Evolutionary conservation across 257 asterid genomes (phyloP).

Genomic region (Penstemon eatonii): DNA sequence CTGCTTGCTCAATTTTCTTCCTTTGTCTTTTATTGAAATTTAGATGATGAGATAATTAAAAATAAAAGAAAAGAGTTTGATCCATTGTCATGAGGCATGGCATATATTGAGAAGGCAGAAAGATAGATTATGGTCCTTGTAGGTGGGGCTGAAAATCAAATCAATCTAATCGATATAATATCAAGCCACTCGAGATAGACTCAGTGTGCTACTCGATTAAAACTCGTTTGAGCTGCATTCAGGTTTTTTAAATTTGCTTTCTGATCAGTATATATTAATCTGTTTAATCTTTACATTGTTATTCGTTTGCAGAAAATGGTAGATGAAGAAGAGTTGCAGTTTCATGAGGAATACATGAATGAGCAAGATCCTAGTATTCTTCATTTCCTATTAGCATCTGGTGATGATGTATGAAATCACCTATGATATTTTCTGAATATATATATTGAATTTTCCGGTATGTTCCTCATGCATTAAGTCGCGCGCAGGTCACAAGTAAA

Average conservation of each 20-base stretch:
- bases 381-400: conserved; percentile 92
- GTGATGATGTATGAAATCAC: conserved; percentile 73
- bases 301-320: conserved; percentile 77
- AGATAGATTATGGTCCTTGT: not conserved
- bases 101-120: not conserved
- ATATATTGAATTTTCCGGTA: conserved; percentile 26
- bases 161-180: too few relatives aligned
- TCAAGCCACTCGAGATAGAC: too few relatives aligned
- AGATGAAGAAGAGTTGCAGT: conserved; percentile 93
- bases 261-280: not conserved
- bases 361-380: conserved; percentile 98
- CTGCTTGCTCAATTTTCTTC: conserved; percentile 9
- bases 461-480: conserved; percentile 38
- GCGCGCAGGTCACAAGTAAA: conserved; percentile 83
- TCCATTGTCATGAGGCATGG: conserved; percentile 17
- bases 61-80: not conserved
- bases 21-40: not conserved
- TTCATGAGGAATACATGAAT: conserved; percentile 96
- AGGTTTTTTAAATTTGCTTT: too few relatives aligned
- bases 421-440: conserved; percentile 21
- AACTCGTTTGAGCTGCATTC: too few relatives aligned
- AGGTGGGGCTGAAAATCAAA: not conserved
- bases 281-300: conserved; percentile 15
- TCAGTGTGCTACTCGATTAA: too few relatives aligned
- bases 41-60: too few relatives aligned